These are phyloP conservation scores for Pilasporangium apinafurcum DNA, from an alignment of 352 stramenopile genomes.

Conservation along the genomic window DNA sequence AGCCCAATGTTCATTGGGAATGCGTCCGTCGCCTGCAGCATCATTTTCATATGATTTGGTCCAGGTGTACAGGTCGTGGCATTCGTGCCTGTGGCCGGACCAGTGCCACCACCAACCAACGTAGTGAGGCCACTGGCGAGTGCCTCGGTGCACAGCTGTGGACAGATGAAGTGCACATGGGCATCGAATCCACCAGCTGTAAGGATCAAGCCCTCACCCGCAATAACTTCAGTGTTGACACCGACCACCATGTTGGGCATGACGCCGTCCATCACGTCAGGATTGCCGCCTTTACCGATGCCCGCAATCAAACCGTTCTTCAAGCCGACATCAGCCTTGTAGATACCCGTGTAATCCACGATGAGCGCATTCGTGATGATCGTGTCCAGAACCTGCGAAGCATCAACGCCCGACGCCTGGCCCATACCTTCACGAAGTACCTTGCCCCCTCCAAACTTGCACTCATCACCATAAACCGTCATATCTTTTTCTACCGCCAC, in stretches of 20 bases:
- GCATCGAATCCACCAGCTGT: slow-evolving; percentile 94
- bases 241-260: slow-evolving; percentile 84
- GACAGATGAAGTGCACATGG: slow-evolving; percentile 98
- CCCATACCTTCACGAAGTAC: slow-evolving; percentile 82
- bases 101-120: slow-evolving; percentile 87
- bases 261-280: slow-evolving; percentile 94
- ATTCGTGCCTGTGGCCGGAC: slow-evolving; percentile 90
- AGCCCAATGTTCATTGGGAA: slow-evolving; percentile 97
- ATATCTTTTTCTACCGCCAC: slow-evolving; percentile 89
- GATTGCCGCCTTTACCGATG: slow-evolving; percentile 97
- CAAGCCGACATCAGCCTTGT: slow-evolving; percentile 96
- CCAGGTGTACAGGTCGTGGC: slow-evolving; percentile 97
- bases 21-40: slow-evolving; percentile 92
- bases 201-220: slow-evolving; percentile 94
- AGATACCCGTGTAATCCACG: slow-evolving; percentile 92
- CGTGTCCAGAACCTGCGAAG: slow-evolving; percentile 80
- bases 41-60: slow-evolving; percentile 93
- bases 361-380: slow-evolving; percentile 98
- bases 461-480: slow-evolving; percentile 74
- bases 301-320: slow-evolving; percentile 91
- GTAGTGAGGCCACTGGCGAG: slow-evolving; percentile 92
- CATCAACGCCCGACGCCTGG: slow-evolving; percentile 39
- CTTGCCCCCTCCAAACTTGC: slow-evolving; percentile 97
- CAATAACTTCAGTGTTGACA: slow-evolving; percentile 95
- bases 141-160: slow-evolving; percentile 90